A percentile compares a stretch with the other conserved stretches of the same genome.
phyloP scores from a whole-genome alignment of 2,329 filamentous ascomycete species.

The Teratosphaeria nubilosa region DNA sequence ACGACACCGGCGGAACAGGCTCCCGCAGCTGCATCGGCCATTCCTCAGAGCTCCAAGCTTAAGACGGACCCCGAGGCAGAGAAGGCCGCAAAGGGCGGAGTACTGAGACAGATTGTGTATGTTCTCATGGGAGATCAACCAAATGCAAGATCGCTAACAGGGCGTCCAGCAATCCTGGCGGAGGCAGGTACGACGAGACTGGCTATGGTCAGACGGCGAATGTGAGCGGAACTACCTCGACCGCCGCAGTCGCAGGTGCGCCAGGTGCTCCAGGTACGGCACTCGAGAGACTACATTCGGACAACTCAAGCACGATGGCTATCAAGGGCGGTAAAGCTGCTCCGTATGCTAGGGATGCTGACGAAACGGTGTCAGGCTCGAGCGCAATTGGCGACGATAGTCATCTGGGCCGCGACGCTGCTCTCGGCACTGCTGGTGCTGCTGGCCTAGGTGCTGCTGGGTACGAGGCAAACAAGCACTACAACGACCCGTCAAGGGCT shows the following conservation, averaged over 20 bases:
- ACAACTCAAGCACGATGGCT: conserved; percentile 1
- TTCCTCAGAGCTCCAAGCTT: neutral
- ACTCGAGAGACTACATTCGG: neutral
- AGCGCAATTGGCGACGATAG: neutral
- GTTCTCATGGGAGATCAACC: neutral
- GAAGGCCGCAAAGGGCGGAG: neutral
- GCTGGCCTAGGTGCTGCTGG: conserved; percentile 3
- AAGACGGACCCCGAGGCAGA: neutral
- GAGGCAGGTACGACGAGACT: conserved; percentile 11
- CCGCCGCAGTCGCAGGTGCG: neutral
- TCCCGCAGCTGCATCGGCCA: neutral
- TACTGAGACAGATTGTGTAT: neutral
- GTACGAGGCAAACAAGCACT: conserved; percentile 1
- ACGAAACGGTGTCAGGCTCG: conserved; percentile 4
- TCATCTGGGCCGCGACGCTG: conserved; percentile 1
- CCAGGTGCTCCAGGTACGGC: conserved; percentile 5
- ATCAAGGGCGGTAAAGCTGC: conserved; percentile 6
- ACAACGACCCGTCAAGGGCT: neutral
- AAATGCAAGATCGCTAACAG: neutral
- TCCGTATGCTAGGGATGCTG: conserved; percentile 8
- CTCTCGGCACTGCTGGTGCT: neutral
- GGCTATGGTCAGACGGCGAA: conserved; percentile 6
- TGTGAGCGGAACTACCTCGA: neutral
- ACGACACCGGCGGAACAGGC: neutral
- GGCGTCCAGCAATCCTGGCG: conserved; percentile 7